Evolutionary conservation across 495 filamentous ascomycete species (phyloP).

Genomic region (Cladorrhinum samala): DNA sequence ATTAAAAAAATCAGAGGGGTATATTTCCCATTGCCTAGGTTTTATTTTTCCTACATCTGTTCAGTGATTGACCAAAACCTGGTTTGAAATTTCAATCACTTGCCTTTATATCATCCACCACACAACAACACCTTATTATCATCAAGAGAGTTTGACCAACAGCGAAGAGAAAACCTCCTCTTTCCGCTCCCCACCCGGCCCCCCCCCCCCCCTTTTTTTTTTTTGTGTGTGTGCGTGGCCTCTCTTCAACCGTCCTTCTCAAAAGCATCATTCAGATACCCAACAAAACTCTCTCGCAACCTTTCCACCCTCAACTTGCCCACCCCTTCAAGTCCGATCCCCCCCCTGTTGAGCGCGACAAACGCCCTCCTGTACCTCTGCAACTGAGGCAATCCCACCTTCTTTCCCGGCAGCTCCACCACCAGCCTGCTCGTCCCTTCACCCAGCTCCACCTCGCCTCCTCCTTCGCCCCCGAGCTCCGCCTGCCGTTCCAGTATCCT

Average conservation of each 20-base stretch:
- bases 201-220: too few relatives aligned
- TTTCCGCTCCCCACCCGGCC: too few relatives aligned
- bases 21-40: too few relatives aligned
- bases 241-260: constrained; percentile 41
- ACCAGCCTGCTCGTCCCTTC: constrained; percentile 34
- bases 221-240: too few relatives aligned
- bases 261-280: constrained; percentile 66
- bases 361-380: constrained; percentile 83
- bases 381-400: constrained; percentile 65
- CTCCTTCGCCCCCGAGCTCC: constrained; percentile 53
- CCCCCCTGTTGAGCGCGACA: constrained; percentile 64
- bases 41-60: too few relatives aligned
- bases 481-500: constrained; percentile 68
- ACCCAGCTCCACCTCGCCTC: constrained; percentile 40
- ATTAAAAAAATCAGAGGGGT: too few relatives aligned
- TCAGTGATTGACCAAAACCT: too few relatives aligned
- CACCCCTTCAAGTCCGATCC: constrained; percentile 44
- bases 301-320: constrained; percentile 44
- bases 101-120: too few relatives aligned
- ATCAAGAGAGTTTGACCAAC: too few relatives aligned
- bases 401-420: constrained; percentile 53
- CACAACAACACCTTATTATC: too few relatives aligned
- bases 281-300: constrained; percentile 63
- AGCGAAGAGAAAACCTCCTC: too few relatives aligned
- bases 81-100: too few relatives aligned